A percentile compares a stretch with the other conserved stretches of the same genome.
phyloP scores from a whole-genome alignment of 257 asterid genomes.

The Eustoma russellianum region DNA sequence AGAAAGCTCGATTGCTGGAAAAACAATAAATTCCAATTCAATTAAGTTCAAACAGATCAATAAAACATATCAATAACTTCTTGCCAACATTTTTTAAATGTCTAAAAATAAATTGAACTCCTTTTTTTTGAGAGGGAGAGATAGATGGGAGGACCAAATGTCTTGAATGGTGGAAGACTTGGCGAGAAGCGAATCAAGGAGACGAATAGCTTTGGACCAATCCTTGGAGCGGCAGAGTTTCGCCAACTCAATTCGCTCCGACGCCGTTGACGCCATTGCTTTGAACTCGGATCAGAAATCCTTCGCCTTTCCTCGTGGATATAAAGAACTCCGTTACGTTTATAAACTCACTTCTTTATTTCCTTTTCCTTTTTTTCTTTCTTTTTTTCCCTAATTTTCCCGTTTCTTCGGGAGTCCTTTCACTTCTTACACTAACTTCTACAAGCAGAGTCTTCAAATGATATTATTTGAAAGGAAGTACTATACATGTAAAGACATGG shows the following conservation, averaged over 20 bases:
- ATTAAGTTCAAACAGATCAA: constrained; percentile 12
- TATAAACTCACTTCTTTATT: no score
- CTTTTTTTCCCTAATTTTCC: no score
- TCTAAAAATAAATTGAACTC: no score
- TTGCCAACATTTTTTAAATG: not conserved
- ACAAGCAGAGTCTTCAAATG: no score
- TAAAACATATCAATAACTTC: constrained; percentile 3
- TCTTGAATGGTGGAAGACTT: constrained; percentile 64
- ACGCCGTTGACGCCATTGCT: constrained; percentile 47
- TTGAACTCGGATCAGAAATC: constrained; percentile 21
- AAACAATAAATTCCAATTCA: constrained; percentile 9
- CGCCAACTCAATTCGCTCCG: constrained; percentile 71
- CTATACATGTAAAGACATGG: no score
- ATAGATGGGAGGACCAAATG: constrained; percentile 47
- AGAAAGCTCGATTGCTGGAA: constrained; percentile 85
- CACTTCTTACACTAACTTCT: no score
- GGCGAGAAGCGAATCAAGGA: constrained; percentile 76
- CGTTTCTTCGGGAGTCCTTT: no score
- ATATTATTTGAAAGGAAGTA: no score
- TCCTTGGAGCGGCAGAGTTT: constrained; percentile 82
- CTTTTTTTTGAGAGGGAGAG: not conserved
- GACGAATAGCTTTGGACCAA: constrained; percentile 97
- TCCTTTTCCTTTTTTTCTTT: no score
- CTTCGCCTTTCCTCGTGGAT: no score
- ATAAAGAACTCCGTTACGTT: no score